Evolutionary conservation across 129 eudicot genomes (phyloP).

Genomic region (Flaveria sonorensis): DNA sequence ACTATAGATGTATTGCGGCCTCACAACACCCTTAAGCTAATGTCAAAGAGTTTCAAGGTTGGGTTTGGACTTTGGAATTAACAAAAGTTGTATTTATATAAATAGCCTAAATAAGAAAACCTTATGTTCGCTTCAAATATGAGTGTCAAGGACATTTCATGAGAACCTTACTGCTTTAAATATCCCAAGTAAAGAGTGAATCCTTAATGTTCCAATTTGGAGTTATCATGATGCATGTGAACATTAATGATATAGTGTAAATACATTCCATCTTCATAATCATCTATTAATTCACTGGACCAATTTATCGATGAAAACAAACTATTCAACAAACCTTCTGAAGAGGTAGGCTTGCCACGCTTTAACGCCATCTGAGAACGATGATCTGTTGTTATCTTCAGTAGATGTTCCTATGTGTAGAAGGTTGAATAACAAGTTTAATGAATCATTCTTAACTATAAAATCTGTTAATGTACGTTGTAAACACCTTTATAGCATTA

Average conservation of each 20-base stretch:
- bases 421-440: constrained; percentile 23
- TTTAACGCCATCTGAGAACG: constrained; percentile 80
- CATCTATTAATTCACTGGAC: background rate
- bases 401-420: constrained; percentile 69
- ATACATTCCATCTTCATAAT: background rate
- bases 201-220: background rate
- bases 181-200: constrained; percentile 9
- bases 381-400: constrained; percentile 78
- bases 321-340: constrained; percentile 57
- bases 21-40: constrained; percentile 3
- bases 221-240: constrained; percentile 4
- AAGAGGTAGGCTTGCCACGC: constrained; percentile 62
- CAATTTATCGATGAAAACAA: background rate
- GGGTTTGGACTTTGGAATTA: background rate
- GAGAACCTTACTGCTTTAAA: constrained; percentile 4
- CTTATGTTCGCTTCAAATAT: background rate
- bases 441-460: constrained; percentile 20
- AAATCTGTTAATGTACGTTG: background rate
- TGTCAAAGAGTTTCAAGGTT: background rate
- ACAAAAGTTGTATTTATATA: background rate
- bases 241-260: constrained; percentile 16
- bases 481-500: constrained; percentile 76
- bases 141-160: background rate
- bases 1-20: background rate
- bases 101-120: background rate